phyloP scores from a whole-genome alignment of 352 stramenopile genomes.

The Albugo candida region DNA sequence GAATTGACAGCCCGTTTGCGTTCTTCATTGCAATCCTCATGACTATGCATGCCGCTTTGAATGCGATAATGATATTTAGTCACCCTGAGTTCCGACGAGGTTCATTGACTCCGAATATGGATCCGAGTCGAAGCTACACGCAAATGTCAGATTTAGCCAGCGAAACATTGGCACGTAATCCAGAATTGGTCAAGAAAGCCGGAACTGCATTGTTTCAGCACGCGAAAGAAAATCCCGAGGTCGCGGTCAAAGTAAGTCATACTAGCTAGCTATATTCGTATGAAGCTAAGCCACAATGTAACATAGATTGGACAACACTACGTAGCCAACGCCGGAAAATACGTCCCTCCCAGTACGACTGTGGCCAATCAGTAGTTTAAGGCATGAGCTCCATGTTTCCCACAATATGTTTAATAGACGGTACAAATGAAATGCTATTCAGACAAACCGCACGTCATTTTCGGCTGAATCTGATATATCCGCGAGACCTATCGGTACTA shows the following conservation, averaged over 20 bases:
- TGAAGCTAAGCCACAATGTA: not conserved
- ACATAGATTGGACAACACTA: not conserved
- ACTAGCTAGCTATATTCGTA: not conserved
- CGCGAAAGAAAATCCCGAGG: slow-evolving; percentile 52
- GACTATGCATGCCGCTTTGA: slow-evolving; percentile 55
- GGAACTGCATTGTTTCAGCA: slow-evolving; percentile 44
- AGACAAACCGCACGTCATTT: too few relatives aligned
- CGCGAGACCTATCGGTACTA: too few relatives aligned
- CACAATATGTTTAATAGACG: too few relatives aligned
- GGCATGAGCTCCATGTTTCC: too few relatives aligned
- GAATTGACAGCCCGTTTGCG: slow-evolving; percentile 51
- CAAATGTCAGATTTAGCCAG: slow-evolving; percentile 19
- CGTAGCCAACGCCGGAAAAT: not conserved
- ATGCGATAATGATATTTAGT: slow-evolving; percentile 60
- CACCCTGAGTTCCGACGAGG: slow-evolving; percentile 74
- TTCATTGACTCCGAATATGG: slow-evolving; percentile 43
- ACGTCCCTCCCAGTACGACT: slow-evolving; percentile 1
- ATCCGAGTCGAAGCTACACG: slow-evolving; percentile 53
- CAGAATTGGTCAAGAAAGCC: not conserved
- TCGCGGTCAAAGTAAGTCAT: slow-evolving; percentile 29
- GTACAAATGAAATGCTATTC: too few relatives aligned
- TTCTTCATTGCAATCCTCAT: slow-evolving; percentile 59
- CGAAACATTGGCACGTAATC: not conserved
- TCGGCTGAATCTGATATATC: too few relatives aligned
- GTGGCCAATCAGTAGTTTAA: too few relatives aligned